A percentile compares a stretch with the other conserved stretches of the same genome.
Conservation (phyloP, 1,284 basidiomycete species). For the Leccinum fuscescens region DNA sequence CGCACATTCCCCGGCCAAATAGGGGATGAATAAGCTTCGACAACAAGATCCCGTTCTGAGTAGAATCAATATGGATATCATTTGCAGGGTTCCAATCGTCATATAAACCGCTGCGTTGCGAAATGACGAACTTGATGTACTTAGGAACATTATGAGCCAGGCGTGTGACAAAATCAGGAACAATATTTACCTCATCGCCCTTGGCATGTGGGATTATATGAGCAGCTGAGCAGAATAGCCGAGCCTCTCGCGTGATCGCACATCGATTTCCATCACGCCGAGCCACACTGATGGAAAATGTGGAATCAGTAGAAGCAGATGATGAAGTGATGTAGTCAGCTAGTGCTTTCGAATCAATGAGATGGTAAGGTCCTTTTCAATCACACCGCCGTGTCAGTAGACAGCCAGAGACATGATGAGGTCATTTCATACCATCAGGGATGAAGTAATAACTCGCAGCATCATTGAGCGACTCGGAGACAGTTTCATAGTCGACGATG, state of each 20-base stretch:
- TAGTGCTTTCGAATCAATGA: background rate
- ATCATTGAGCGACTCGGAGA: background rate
- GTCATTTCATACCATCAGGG: background rate
- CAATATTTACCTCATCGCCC: too few relatives aligned
- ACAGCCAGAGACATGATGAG: background rate
- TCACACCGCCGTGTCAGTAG: background rate
- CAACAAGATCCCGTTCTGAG: background rate
- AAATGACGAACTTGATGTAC: background rate
- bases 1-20: background rate
- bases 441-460: background rate
- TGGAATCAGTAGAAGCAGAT: background rate
- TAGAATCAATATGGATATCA: background rate
- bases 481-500: background rate
- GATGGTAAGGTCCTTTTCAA: background rate
- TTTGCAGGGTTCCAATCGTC: background rate
- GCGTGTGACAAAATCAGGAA: too few relatives aligned
- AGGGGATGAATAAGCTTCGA: background rate
- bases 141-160: background rate
- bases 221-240: too few relatives aligned
- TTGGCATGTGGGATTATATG: too few relatives aligned
- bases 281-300: background rate
- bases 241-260: background rate
- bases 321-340: background rate
- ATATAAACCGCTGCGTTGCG: background rate
- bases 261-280: background rate